Base-by-base conservation (phyloP, 768 basidiomycete species). In the Mrakia blollopis region DNA sequence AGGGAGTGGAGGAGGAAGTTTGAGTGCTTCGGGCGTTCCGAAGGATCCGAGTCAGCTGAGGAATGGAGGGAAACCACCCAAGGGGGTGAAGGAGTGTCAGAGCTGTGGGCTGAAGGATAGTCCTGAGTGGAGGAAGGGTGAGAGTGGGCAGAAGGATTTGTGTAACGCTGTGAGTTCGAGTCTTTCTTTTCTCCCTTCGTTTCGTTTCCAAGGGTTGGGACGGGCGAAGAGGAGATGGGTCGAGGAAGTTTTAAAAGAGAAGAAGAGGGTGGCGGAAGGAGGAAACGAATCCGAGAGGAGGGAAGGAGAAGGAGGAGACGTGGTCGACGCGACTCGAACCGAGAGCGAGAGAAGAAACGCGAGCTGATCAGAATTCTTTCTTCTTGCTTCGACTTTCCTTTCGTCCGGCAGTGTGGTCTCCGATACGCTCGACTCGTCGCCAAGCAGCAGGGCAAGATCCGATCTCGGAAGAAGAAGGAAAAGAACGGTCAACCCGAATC, bases 51-150 rank as follows among this genome's bases (percentile, higher is more conserved):
- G 68, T 25, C 67, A 78, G 72, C 39, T 78, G 23, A 73, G 89
- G 75, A 85, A 83, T 73, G 83, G 85, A 44, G 88, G 89, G 28
- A 91, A 90, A 80, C 87, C 92, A 30, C 92, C 92, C 0, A 86
- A 87, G 72, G 92, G 92, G 0, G 86, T 94, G 25, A 82, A 87
- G 76, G 88, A 88, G 80, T 94, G 92, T 83, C 87, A 89, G 30
- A 92, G 91, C 82, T 94, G 93, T 84, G 91, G 89, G 83, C 89
- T 87, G 16, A 92, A 90, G 10, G 87, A 87, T 11, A 93, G 92
- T 81, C 93, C 93, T 0, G 93, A 94, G 83, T 94, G 93, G 93
- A 86, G 93, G 82, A 94, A 94, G 83, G 93, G 93, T 28, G 92
- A 92, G 72, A 92, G 88, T 80, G 93, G 93, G 37, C 91, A 91